Base-by-base conservation (phyloP, 305 asterid genomes). In the Fraxinus angustifolia region DNA sequence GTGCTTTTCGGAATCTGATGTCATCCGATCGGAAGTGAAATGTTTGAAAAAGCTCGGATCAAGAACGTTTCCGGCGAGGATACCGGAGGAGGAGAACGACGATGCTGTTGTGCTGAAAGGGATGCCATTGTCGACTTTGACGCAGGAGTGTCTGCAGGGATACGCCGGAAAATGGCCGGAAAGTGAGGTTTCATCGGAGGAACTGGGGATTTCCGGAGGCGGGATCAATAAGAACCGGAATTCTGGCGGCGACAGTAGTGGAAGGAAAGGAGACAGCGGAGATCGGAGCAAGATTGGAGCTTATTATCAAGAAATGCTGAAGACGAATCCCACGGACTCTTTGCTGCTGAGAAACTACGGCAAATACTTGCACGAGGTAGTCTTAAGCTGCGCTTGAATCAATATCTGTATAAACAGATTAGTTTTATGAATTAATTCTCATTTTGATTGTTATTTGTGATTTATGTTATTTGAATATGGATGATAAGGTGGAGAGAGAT, bases 301-400 rank as follows among this genome's bases (percentile, higher is more conserved):
- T 11, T 89, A 91, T 84, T 92, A 90, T 56, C 58, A 84, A 60
- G 84, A 86, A 36, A 87, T 90, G 91, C 38, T 92, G 4, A 90
- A 80, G 67, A 84, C 88, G 14, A 80, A 92, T 67, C 92, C 93
- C 1, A 82, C 81, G 0, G 87, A 91, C 83, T 75, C 92, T 65
- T 86, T 91, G 77, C 81, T 93, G 0, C 84, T 93, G 78, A 86
- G 91, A 83, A 93, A 93, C 85, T 93, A 93, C 77, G 97, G 86
- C 73, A 88, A 85, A 76, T 91, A 87, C 86, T 86, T 93, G 88
- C 93, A 93, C 35, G 90, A 90, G 92, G 97, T 92, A 87, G 30
- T 58, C 11, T 58, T 17, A 58, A 58, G 21, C 7, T 42, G 53
- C 53, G 3, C 19, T 14, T 42, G 16, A 11, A 42, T 42, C 53